Conservation (phyloP, 2,329 filamentous ascomycete genomes). For the Celoporthe dispersa region DNA sequence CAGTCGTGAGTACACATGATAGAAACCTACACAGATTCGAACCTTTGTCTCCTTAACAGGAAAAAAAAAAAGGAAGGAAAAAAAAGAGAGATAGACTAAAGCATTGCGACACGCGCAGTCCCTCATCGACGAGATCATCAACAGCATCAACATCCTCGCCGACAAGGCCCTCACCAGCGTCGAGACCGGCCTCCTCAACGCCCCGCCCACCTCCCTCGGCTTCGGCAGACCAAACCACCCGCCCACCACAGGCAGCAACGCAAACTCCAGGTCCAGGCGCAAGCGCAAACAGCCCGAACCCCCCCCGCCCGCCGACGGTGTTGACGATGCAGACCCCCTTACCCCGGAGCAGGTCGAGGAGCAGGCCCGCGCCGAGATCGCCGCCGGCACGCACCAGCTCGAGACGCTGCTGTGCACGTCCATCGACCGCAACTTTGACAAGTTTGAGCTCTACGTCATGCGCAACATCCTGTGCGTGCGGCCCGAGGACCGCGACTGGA, state of each 20-base stretch:
- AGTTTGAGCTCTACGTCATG: constrained; percentile 87
- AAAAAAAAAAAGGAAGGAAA: too few relatives aligned
- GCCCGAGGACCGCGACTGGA: constrained; percentile 74
- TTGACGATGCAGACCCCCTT: constrained; percentile 28
- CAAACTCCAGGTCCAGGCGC: constrained; percentile 36
- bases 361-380: constrained; percentile 71
- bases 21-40: too few relatives aligned
- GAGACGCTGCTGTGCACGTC: constrained; percentile 81
- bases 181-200: constrained; percentile 77
- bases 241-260: constrained; percentile 33
- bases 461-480: constrained; percentile 77
- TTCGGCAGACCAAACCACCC: constrained; percentile 56
- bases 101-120: constrained; percentile 57
- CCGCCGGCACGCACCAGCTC: constrained; percentile 83
- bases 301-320: constrained; percentile 10
- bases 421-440: constrained; percentile 84
- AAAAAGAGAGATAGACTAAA: background rate
- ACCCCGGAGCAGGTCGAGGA: constrained; percentile 43
- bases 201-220: constrained; percentile 77
- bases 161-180: constrained; percentile 88
- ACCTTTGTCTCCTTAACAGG: background rate
- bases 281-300: constrained; percentile 17
- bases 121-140: constrained; percentile 97
- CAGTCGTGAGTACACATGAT: constrained; percentile 69
- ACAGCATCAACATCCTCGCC: constrained; percentile 90